phyloP scores from a whole-genome alignment of 352 stramenopile genomes.

The Globisporangium camurandrum region DNA sequence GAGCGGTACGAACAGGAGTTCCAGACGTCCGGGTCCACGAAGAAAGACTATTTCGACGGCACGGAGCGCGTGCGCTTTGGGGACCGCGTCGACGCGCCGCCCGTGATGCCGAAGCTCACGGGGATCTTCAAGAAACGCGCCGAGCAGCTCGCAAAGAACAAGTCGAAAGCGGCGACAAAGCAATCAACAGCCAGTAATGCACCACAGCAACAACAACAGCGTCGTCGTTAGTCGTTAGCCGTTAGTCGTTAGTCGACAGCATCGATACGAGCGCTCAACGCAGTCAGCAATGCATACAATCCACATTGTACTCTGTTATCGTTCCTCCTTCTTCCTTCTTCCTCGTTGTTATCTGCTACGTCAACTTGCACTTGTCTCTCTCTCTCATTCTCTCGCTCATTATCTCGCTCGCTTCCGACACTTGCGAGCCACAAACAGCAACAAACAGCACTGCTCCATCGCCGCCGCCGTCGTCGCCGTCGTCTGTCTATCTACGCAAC shows the following conservation, averaged over 20 bases:
- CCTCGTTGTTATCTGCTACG: too few relatives aligned
- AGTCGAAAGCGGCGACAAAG: constrained; percentile 5
- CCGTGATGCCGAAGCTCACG: constrained; percentile 73
- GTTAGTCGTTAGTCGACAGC: too few relatives aligned
- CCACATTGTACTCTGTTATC: too few relatives aligned
- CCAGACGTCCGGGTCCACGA: constrained; percentile 51
- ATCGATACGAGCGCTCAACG: too few relatives aligned
- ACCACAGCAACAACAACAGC: neutral
- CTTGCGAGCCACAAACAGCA: too few relatives aligned
- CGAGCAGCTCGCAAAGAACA: constrained; percentile 30
- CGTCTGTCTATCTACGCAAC: neutral
- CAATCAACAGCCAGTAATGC: neutral
- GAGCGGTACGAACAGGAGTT: constrained; percentile 73
- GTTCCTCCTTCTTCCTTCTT: too few relatives aligned
- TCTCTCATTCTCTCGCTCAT: too few relatives aligned
- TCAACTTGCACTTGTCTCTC: too few relatives aligned
- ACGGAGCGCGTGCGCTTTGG: constrained; percentile 58
- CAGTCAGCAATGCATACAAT: too few relatives aligned
- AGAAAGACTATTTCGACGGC: constrained; percentile 70
- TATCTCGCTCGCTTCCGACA: too few relatives aligned
- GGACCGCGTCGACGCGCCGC: constrained; percentile 73
- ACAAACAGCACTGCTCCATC: neutral
- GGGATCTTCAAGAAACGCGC: constrained; percentile 80
- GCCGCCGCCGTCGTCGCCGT: neutral
- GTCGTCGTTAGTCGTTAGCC: too few relatives aligned